Evolutionary conservation across 2,329 filamentous ascomycete species (phyloP), one percentile per base, ranked within the genome.

Genomic region (Trichoderma cornu-damae): DNA sequence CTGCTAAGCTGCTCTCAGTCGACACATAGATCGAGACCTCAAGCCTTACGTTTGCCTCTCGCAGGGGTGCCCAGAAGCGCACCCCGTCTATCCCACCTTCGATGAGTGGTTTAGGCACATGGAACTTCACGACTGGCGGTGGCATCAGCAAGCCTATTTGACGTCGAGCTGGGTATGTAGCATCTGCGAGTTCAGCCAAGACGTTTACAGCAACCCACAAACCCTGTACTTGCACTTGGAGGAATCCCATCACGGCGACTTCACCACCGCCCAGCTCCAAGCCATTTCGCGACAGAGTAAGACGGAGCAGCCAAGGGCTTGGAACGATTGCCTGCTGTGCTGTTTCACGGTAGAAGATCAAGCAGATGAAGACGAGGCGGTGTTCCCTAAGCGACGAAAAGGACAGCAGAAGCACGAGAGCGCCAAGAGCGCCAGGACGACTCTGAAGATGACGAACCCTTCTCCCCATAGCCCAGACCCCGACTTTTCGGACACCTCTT

Each of bases 41-140:
- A 58, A 49, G n/a, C 58, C 58, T 43, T 60, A 53, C n/a, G n/a
- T 60, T 35, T 60, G 58, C 12, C 24, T 60, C 11, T 58, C 18
- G 1, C 55, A 58, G 14, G 22, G 18, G n/a, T 60, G 58, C 28
- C 16, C 6, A 4, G 32, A 58, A 14, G 34, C 14, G 1, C 47
- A 60, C 18, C 26, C 46, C 1, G 24, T n/a, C 1, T 58, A 28
- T 20, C 4, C 55, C 9, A 58, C 46, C 11, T 54, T 58, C 1
- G 18, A 52, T 12, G 40, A 58, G 8, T 60, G 58, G 58, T 22
- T 26, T 18, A 38, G 3, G 2, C 58, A 60, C 14, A 60, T 60
- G 58, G 16, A 43, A 24, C 3, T 34, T 14, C 58, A 60, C 22
- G 34, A 40, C 24, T 22, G 26, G 30, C 34, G 42, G 35, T 60